Evolutionary conservation across 2,329 filamentous ascomycete species (phyloP), one percentile per base, ranked within the genome.

Genomic region (Cladosporium cucumerinum): DNA sequence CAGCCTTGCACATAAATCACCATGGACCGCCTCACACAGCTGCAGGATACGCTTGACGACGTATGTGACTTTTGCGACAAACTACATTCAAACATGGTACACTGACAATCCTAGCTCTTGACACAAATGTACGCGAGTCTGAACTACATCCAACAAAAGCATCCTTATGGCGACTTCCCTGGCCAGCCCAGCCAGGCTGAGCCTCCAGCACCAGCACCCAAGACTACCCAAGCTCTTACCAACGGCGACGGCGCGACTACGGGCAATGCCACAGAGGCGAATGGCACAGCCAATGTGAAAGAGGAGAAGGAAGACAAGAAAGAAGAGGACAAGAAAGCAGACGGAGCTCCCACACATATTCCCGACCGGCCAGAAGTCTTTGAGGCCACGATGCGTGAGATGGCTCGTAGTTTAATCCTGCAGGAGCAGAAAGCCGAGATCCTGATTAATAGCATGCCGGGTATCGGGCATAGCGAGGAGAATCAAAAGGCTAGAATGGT

Each of bases 401-500:
- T 95, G 61, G 89, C 90, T 43, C 85, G 86, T 67, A 91, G 94
- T 74, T 81, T 95, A 28, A 88, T 94, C 65, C 76, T 90, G 65
- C 92, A 93, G 73, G 89, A 93, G 72, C 90, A 93, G 78, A 90
- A 94, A 79, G 92, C 95, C 67, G 91, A 95, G 76, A 82, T 86
- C 52, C 80, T 95, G 57, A 90, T 94, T 65, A 89, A 87, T 18
- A 86, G 84, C 25, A 82, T 96, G 2, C 92, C 92, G 0, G 92
- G 92, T 0, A 80, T 95, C 25, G 89, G 92, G 52, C 91, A 88
- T 67, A 94, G 89, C 72, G 90, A 94, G 75, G 82, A 85, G 67
- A 89, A 93, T 72, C 92, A 96, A 77, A 85, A 90, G 73, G 82
- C 84, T 69, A 84, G 85, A 59, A 81, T 84, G 74, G 71, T 74